A percentile compares a stretch with the other conserved stretches of the same genome.
Evolutionary conservation across 805 yeast genomes (phyloP).

Genomic region (Helenozyma baotianmanensis): DNA sequence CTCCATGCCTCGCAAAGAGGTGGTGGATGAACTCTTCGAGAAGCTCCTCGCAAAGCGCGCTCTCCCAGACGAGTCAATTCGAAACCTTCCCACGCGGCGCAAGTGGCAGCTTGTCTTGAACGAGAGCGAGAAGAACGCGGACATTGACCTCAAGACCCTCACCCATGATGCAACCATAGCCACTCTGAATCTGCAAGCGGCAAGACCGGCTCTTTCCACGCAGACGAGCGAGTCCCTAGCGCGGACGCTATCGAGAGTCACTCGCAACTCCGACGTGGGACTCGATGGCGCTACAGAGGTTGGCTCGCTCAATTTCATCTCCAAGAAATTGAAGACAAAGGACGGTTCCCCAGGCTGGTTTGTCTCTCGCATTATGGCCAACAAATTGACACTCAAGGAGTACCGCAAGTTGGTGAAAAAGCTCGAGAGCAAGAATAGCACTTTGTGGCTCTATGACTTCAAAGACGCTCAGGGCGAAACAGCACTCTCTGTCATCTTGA

Average conservation of each 20-base stretch:
- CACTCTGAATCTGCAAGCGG: too few species aligned
- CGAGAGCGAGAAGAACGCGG: constrained; percentile 35
- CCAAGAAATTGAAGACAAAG: constrained; percentile 23
- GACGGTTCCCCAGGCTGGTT: constrained; percentile 41
- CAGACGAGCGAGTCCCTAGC: too few species aligned
- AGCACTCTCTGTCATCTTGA: constrained; percentile 35
- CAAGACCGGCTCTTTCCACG: too few species aligned
- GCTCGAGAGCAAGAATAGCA: constrained; percentile 20
- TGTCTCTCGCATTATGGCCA: constrained; percentile 33
- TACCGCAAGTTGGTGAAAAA: constrained; percentile 32
- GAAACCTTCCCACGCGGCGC: constrained; percentile 29
- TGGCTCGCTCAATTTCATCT: constrained; percentile 5
- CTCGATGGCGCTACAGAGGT: background rate
- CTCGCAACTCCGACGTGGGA: too few species aligned
- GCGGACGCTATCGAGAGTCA: too few species aligned
- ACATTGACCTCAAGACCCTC: constrained; percentile 30
- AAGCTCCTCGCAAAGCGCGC: constrained; percentile 33
- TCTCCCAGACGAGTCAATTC: constrained; percentile 31
- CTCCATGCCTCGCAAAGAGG: constrained; percentile 30
- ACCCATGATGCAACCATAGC: too few species aligned
- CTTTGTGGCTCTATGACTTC: constrained; percentile 29
- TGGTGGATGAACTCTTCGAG: constrained; percentile 39
- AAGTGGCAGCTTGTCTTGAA: constrained; percentile 42
- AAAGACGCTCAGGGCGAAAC: constrained; percentile 41
- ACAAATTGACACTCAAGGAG: constrained; percentile 28